phyloP scores from a whole-genome alignment of 768 basidiomycete species.

The Lactarius quietus region DNA sequence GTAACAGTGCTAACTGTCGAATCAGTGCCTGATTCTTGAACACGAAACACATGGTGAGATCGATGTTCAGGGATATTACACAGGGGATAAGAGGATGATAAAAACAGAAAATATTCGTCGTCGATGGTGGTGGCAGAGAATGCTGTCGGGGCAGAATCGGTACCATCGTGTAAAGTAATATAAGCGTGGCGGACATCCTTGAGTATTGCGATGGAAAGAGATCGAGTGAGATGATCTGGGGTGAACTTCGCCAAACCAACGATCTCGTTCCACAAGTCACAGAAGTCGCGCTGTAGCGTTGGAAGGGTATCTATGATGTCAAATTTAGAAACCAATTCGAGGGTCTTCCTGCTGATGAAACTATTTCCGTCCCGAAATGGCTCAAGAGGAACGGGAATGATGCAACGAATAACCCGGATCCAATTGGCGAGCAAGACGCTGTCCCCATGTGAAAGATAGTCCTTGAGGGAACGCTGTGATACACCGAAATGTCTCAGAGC shows the following conservation, averaged over 20 bases:
- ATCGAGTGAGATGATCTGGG: not conserved
- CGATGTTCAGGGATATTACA: constrained; percentile 5
- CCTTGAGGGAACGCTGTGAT: not conserved
- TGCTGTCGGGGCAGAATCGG: not conserved
- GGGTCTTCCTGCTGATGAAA: not conserved
- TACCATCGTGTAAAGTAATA: constrained; percentile 5
- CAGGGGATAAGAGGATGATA: not conserved
- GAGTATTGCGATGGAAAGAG: not conserved
- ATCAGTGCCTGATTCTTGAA: no score
- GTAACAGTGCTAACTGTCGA: no score
- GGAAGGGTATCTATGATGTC: not conserved
- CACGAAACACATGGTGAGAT: no score
- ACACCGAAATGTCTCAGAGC: not conserved
- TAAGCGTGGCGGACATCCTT: not conserved
- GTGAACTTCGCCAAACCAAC: not conserved
- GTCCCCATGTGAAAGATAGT: not conserved
- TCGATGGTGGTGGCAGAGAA: not conserved
- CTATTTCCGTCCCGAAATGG: accelerated
- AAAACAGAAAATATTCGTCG: not conserved
- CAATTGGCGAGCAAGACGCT: constrained; percentile 5
- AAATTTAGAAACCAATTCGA: not conserved
- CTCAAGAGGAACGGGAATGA: not conserved
- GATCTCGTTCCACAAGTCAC: constrained; percentile 7
- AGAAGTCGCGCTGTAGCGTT: constrained; percentile 9
- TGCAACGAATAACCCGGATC: not conserved